Evolutionary conservation across 257 asterid species (phyloP).

Genomic region (Solanum piurae): DNA sequence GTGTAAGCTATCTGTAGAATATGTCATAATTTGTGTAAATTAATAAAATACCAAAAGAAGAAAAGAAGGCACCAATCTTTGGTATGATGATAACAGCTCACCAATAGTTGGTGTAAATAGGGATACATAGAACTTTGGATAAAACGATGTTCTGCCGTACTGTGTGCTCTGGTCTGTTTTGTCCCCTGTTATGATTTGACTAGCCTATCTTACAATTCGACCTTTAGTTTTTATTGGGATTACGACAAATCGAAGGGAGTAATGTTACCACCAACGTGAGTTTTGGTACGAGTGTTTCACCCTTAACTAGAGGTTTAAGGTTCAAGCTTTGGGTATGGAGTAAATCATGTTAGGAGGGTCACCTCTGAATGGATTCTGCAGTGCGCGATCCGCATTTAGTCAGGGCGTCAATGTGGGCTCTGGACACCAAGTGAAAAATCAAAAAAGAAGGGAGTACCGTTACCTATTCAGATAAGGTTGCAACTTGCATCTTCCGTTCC

Average conservation of each 20-base stretch:
- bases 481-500: not conserved
- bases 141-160: not conserved
- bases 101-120: not conserved
- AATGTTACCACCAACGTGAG: too few relatives aligned
- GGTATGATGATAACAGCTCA: not conserved
- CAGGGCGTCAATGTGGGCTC: accelerated
- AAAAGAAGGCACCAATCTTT: not conserved
- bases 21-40: not conserved
- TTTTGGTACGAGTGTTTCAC: too few relatives aligned
- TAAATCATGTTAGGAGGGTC: too few relatives aligned
- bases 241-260: not conserved
- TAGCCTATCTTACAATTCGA: not conserved
- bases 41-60: not conserved
- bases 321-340: accelerated
- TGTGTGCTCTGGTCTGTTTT: not conserved
- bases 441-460: not conserved
- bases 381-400: too few relatives aligned
- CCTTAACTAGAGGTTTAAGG: accelerated
- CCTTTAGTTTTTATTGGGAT: not conserved
- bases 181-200: not conserved
- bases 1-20: not conserved
- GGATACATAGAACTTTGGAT: not conserved
- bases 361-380: too few relatives aligned
- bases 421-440: too few relatives aligned
- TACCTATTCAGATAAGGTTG: not conserved